A percentile compares a stretch with the other conserved stretches of the same genome.
phyloP scores from a whole-genome alignment of 179 eudicot species.

The Camellia oleifera region DNA sequence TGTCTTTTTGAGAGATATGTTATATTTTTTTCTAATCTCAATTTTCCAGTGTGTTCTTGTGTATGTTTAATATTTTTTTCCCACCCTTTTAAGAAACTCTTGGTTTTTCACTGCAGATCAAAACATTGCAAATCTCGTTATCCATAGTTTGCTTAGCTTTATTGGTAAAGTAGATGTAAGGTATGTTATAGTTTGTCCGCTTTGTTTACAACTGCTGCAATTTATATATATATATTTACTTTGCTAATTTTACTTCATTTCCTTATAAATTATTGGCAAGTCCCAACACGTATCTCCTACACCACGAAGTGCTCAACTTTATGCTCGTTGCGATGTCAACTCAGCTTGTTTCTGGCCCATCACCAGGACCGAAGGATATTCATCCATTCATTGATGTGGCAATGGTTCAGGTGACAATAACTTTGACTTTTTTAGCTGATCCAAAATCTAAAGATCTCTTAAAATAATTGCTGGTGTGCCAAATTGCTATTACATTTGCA shows the following conservation, averaged over 20 bases:
- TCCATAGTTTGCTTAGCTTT: slow-evolving; percentile 58
- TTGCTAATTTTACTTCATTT: slow-evolving; percentile 22
- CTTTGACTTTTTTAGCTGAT: neutral
- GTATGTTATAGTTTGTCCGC: slow-evolving; percentile 32
- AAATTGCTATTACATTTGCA: slow-evolving; percentile 31
- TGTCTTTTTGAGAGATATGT: slow-evolving; percentile 3
- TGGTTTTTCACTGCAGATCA: slow-evolving; percentile 49
- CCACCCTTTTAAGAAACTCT: neutral
- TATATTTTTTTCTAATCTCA: neutral
- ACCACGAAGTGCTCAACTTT: slow-evolving; percentile 83
- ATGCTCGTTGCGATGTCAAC: slow-evolving; percentile 88
- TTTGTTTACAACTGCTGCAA: neutral
- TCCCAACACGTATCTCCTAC: slow-evolving; percentile 71
- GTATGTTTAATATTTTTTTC: neutral
- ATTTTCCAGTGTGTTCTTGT: neutral
- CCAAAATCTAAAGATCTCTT: slow-evolving; percentile 13
- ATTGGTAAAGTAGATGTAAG: slow-evolving; percentile 80
- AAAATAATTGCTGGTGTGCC: neutral
- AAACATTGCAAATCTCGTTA: slow-evolving; percentile 47
- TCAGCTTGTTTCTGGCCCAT: slow-evolving; percentile 90
- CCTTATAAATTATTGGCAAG: slow-evolving; percentile 32
- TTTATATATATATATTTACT: neutral
- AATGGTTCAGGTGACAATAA: slow-evolving; percentile 68
- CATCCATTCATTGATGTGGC: slow-evolving; percentile 83
- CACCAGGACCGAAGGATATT: slow-evolving; percentile 68